phyloP scores from a whole-genome alignment of 805 yeast genomes.

The Metschnikowia reukaufii region DNA sequence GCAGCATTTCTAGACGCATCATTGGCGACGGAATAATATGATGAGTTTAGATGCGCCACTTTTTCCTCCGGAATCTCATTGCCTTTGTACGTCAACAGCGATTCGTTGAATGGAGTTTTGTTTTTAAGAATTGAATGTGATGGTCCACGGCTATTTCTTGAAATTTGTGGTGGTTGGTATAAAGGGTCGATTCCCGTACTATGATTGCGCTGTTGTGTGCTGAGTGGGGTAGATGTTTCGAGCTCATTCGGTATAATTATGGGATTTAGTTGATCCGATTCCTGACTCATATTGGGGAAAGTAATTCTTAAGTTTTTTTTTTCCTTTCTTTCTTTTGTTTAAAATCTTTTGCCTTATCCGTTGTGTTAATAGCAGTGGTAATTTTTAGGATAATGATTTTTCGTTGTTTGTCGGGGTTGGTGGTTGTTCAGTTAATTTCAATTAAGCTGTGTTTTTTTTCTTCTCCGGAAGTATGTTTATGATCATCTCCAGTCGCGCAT shows the following conservation, averaged over 20 bases:
- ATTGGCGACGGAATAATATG: constrained; percentile 10
- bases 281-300: constrained; percentile 6
- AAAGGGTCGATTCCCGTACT: neutral
- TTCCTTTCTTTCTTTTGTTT: neutral
- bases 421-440: too few relatives aligned
- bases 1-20: constrained; percentile 6
- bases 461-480: neutral
- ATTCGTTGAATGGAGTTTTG: constrained; percentile 4
- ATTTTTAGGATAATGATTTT: too few relatives aligned
- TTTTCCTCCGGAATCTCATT: constrained; percentile 5
- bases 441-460: neutral
- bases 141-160: neutral
- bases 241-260: constrained; percentile 13
- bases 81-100: constrained; percentile 7
- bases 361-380: too few relatives aligned
- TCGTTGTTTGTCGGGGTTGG: too few relatives aligned
- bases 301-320: too few relatives aligned
- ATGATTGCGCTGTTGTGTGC: constrained; percentile 1
- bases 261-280: constrained; percentile 8
- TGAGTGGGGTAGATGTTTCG: constrained; percentile 25
- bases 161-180: neutral
- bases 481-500: neutral
- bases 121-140: constrained; percentile 9
- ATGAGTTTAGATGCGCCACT: constrained; percentile 4
- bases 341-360: neutral